phyloP scores from a whole-genome alignment of 768 basidiomycete species.

The Russula griseocarnosa region DNA sequence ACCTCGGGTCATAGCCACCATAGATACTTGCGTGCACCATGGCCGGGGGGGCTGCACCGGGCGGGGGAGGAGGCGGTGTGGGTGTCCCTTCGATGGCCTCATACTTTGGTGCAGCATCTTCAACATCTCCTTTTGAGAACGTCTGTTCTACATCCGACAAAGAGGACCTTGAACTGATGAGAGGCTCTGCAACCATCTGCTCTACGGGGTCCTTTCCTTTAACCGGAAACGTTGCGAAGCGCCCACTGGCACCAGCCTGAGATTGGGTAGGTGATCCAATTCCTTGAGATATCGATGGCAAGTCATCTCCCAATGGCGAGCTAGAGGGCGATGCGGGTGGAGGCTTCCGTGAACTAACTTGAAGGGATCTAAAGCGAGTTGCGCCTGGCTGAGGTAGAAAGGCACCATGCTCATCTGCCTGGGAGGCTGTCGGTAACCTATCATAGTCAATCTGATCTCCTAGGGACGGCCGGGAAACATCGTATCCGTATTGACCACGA shows the following conservation, averaged over 20 bases:
- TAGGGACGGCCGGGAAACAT: not conserved
- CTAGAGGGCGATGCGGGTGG: not conserved
- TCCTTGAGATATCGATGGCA: constrained; percentile 1
- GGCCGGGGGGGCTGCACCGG: constrained; percentile 41
- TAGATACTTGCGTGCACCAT: constrained; percentile 14
- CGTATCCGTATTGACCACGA: not conserved
- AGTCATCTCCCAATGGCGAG: not conserved
- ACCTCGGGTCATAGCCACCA: constrained; percentile 5
- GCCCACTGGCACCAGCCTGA: constrained; percentile 36
- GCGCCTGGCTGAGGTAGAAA: not conserved
- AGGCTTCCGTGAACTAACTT: not conserved
- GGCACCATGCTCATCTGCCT: constrained; percentile 12
- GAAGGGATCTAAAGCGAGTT: constrained; percentile 2
- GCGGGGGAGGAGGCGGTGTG: constrained; percentile 41
- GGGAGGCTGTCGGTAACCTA: not conserved
- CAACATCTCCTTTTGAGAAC: constrained; percentile 11
- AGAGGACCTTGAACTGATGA: constrained; percentile 25
- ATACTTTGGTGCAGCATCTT: constrained; percentile 41
- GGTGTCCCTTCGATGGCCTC: constrained; percentile 36
- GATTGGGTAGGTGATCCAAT: constrained; percentile 12
- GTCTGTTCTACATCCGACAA: constrained; percentile 7
- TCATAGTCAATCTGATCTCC: not conserved
- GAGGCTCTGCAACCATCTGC: constrained; percentile 16
- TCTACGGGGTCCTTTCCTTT: constrained; percentile 35
- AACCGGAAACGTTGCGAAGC: constrained; percentile 68